These are phyloP conservation scores for Platanthera guangdongensis DNA, from an alignment of 106 monocot genomes.

Conservation along the genomic window DNA sequence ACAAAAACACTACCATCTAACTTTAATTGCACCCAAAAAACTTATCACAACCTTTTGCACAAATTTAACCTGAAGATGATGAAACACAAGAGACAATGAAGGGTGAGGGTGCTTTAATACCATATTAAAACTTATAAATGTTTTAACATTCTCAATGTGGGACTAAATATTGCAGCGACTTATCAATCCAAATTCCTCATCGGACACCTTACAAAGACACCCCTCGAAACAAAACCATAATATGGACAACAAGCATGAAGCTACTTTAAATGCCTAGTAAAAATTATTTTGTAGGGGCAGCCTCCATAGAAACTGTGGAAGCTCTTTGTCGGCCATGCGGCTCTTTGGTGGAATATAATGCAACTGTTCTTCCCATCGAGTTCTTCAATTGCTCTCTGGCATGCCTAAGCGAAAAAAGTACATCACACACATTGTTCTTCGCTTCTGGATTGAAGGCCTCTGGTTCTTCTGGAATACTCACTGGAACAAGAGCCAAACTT, in stretches of 20 bases:
- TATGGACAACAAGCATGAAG: neutral
- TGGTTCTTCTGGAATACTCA: neutral
- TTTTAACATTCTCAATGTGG: too few species aligned
- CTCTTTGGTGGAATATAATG: neutral
- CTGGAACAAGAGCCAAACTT: constrained; percentile 8
- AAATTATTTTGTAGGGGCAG: constrained; percentile 1
- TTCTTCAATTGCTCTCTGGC: constrained; percentile 2
- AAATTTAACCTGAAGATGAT: too few species aligned
- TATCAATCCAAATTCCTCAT: neutral
- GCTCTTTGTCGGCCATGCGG: neutral
- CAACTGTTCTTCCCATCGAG: constrained; percentile 2
- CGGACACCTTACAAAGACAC: neutral
- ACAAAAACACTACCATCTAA: too few species aligned
- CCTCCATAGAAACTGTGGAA: neutral
- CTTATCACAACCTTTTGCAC: too few species aligned
- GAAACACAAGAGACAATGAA: too few species aligned
- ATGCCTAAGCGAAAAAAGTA: constrained; percentile 4
- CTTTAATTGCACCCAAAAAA: too few species aligned
- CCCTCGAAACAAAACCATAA: neutral
- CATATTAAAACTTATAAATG: too few species aligned
- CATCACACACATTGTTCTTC: constrained; percentile 2
- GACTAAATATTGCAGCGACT: too few species aligned
- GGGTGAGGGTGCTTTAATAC: too few species aligned
- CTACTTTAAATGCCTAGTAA: neutral
- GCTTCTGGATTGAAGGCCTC: neutral